These are phyloP conservation scores for Gigaspora rosea DNA, from an alignment of 192 early-diverging fungal species.

Conservation along the genomic window DNA sequence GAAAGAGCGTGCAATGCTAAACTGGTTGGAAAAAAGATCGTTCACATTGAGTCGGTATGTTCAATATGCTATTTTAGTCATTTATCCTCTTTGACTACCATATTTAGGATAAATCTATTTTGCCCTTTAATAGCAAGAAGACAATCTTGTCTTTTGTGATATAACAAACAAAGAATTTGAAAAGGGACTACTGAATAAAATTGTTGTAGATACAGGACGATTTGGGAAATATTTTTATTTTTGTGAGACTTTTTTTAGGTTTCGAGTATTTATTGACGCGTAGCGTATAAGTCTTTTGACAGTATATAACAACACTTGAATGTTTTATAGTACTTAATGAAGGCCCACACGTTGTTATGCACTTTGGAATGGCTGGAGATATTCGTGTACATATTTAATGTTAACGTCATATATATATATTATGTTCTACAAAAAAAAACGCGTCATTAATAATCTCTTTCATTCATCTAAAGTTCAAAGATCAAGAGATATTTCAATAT, in stretches of 20 bases:
- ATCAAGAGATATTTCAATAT: slow-evolving; percentile 30
- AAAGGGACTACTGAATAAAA: slow-evolving; percentile 43
- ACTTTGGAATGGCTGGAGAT: slow-evolving; percentile 79
- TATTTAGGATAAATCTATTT: neutral
- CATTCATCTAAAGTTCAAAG: slow-evolving; percentile 31
- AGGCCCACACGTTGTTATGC: slow-evolving; percentile 54
- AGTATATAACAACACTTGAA: neutral
- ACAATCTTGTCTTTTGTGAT: slow-evolving; percentile 50
- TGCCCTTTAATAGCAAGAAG: neutral
- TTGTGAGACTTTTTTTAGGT: slow-evolving; percentile 30
- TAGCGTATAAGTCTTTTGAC: neutral
- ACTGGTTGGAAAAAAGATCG: slow-evolving; percentile 54
- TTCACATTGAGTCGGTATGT: slow-evolving; percentile 45
- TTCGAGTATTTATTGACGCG: neutral
- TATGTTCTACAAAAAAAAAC: no score
- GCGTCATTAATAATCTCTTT: no score
- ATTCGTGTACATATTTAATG: slow-evolving; percentile 34
- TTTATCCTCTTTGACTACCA: neutral
- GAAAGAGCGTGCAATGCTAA: slow-evolving; percentile 56
- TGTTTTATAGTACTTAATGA: slow-evolving; percentile 44
- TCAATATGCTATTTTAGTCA: neutral
- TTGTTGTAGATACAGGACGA: slow-evolving; percentile 64
- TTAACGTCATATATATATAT: neutral
- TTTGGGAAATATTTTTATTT: slow-evolving; percentile 77
- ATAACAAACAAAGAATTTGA: slow-evolving; percentile 39